Percentiles rank a stretch among this genome's conserved stretches.
phyloP scores from a whole-genome alignment of 441 rosid genomes.

The Dalechampia spathulata region DNA sequence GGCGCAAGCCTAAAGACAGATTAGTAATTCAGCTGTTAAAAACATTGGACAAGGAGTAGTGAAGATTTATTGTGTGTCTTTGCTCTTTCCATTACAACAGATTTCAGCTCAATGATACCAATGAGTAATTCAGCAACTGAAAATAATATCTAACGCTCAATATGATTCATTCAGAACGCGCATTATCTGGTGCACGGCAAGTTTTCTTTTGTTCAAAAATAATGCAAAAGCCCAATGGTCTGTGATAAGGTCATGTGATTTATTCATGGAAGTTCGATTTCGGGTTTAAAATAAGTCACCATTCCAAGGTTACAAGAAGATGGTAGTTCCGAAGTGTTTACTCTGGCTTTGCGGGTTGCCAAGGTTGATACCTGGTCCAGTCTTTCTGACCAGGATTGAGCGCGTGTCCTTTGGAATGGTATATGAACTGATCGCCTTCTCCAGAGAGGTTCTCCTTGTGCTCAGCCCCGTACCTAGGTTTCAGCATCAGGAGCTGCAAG shows the following conservation, averaged over 20 bases:
- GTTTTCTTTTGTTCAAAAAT: not conserved
- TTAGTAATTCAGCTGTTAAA: too few relatives aligned
- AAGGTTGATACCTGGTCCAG: slow-evolving; percentile 91
- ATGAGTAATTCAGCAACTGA: not conserved
- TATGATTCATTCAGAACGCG: too few relatives aligned
- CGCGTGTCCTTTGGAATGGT: slow-evolving; percentile 92
- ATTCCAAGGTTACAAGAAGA: slow-evolving; percentile 3
- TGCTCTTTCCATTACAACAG: not conserved
- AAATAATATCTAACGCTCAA: too few relatives aligned
- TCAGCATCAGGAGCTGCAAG: slow-evolving; percentile 80
- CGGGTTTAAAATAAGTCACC: slow-evolving; percentile 1
- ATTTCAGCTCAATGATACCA: not conserved
- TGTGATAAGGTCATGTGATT: slow-evolving; percentile 9
- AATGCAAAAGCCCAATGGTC: slow-evolving; percentile 6
- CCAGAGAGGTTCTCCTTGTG: slow-evolving; percentile 95
- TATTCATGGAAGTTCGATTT: slow-evolving; percentile 15
- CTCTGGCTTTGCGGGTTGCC: slow-evolving; percentile 72
- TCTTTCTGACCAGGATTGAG: slow-evolving; percentile 84
- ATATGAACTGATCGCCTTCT: slow-evolving; percentile 71
- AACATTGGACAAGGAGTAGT: not conserved
- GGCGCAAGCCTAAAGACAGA: too few relatives aligned
- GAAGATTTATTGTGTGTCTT: not conserved
- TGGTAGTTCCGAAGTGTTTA: slow-evolving; percentile 10
- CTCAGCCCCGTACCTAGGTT: slow-evolving; percentile 83
- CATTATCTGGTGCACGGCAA: too few relatives aligned